phyloP scores from a whole-genome alignment of 371 early-diverging fungal species.

The Parasitella parasitica region DNA sequence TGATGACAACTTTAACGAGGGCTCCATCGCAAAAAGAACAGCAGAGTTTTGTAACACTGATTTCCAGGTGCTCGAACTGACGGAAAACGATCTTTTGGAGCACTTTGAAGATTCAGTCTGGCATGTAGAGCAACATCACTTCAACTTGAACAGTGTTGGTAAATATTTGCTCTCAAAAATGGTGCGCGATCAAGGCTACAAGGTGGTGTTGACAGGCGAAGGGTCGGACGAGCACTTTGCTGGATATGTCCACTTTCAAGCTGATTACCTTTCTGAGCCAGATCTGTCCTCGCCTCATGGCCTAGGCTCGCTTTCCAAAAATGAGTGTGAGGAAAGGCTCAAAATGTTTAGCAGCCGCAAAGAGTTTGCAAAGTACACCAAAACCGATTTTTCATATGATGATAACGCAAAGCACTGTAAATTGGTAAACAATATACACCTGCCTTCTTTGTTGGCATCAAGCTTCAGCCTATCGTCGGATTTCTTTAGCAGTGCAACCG shows the following conservation, averaged over 20 bases:
- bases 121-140: slow-evolving; percentile 11
- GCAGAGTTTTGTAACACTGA: slow-evolving; percentile 12
- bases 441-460: background rate
- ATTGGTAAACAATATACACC: background rate
- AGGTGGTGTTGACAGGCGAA: slow-evolving; percentile 58
- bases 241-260: slow-evolving; percentile 55
- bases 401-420: too few relatives aligned
- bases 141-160: slow-evolving; percentile 6
- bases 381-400: background rate
- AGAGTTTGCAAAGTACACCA: background rate
- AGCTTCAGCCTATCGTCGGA: background rate
- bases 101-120: slow-evolving; percentile 17
- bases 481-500: background rate
- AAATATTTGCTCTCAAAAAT: slow-evolving; percentile 9
- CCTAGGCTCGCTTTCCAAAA: background rate
- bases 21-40: slow-evolving; percentile 17
- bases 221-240: slow-evolving; percentile 68
- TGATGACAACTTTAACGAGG: slow-evolving; percentile 13
- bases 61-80: slow-evolving; percentile 13
- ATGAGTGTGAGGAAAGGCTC: background rate
- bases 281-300: slow-evolving; percentile 8
- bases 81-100: background rate
- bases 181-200: slow-evolving; percentile 35
- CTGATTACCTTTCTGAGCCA: slow-evolving; percentile 25
- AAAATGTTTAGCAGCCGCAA: background rate